Base-by-base conservation (phyloP, 495 filamentous ascomycete species). In the Aspergillus kassunensis region DNA sequence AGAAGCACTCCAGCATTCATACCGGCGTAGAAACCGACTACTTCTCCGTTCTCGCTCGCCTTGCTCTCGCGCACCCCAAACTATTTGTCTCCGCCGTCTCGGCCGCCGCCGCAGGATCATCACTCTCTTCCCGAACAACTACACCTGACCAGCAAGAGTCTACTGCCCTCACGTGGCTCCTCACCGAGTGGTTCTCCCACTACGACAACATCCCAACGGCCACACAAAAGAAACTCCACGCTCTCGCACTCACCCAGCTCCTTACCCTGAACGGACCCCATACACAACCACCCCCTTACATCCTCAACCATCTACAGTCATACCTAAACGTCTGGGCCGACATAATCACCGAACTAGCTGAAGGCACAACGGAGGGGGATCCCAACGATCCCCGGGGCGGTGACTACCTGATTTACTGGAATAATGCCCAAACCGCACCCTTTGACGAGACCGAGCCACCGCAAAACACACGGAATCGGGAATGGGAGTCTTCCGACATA, bases 181-280 rank as follows among this genome's bases (percentile, higher is more conserved):
- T 89, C 34, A 73, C 78, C 0, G 90, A 95, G 66, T 98, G 93
- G 93, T 95, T 97, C 70, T 67, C 70, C 30, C 86, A 91, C 58
- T 89, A 95, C 58, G 88, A 93, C 59, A 85, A 81, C 63, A 90
- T 95, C 65, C 83, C 80, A 34, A 83, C 90, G 64, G 73, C 80
- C 4, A 82, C 78, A 27, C 78, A 84, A 35, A 82, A 87, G 68
- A 98, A 98, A 68, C 76, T 97, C 10, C 87, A 85, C 55, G 83
- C 80, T 40, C 78, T 98, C 3, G 92, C 82, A 6, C 77, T 97
- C 18, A 95, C 93, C 8, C 80, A 86, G 30, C 76, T 97, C 21
- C 80, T 92, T 12, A 83, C 88, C 55, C 71, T 87, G 2, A 75
- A 77, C 23, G 73, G 71, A 19, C 77, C 78, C 0, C 71, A 78